Conservation (phyloP, 2,329 filamentous ascomycete genomes). For the Proliferodiscus dingleyae region DNA sequence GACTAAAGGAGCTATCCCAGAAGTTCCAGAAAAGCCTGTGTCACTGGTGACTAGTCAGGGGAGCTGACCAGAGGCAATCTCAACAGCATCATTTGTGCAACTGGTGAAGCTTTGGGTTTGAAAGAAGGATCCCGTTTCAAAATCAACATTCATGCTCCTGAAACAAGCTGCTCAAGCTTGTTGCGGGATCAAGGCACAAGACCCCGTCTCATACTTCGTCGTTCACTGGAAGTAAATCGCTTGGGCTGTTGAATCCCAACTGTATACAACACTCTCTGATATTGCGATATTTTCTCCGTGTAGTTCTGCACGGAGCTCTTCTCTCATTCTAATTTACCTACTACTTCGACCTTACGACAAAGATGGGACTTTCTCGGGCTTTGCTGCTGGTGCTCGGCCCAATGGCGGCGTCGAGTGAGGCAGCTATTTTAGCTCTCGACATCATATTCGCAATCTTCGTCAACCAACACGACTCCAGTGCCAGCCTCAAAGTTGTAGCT, state of each 20-base stretch:
- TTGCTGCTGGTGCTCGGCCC: slow-evolving; percentile 26
- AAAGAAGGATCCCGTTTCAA: no score
- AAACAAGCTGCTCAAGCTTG: no score
- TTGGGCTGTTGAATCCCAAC: no score
- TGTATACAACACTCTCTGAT: no score
- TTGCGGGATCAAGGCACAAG: no score
- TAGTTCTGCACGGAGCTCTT: slow-evolving; percentile 10
- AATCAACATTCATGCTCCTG: no score
- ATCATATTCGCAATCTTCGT: slow-evolving; percentile 27
- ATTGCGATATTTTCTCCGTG: no score
- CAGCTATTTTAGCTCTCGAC: slow-evolving; percentile 27
- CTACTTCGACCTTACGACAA: slow-evolving; percentile 4
- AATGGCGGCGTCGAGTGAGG: slow-evolving; percentile 25
- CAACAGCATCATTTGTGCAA: no score
- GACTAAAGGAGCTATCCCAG: slow-evolving; percentile 11
- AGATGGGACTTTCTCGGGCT: slow-evolving; percentile 21
- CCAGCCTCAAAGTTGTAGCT: slow-evolving; percentile 15
- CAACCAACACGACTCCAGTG: slow-evolving; percentile 11
- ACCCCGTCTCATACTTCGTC: no score
- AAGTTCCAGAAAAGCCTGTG: slow-evolving; percentile 13
- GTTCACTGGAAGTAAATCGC: no score
- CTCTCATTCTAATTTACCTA: neutral
- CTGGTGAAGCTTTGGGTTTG: slow-evolving; percentile 10
- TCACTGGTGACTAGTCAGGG: slow-evolving; percentile 10
- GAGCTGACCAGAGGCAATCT: slow-evolving; percentile 9